Evolutionary conservation across 2,329 filamentous ascomycete species (phyloP).

Genomic region (Calonectria multiphialidica): DNA sequence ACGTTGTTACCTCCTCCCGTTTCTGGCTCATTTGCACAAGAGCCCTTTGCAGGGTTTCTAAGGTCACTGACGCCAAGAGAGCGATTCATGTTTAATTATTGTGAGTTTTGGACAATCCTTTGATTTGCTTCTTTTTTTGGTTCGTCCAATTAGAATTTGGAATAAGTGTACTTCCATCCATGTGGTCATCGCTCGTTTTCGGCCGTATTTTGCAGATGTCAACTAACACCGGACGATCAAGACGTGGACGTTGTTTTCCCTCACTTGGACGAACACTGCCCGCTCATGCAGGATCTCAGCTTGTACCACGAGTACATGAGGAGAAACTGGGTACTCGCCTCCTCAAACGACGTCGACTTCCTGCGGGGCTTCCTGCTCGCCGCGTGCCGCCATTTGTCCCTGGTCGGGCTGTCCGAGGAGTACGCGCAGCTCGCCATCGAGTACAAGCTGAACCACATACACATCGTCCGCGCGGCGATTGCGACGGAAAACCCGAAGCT

Average conservation of each 20-base stretch:
- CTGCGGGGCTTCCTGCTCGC: slow-evolving; percentile 27
- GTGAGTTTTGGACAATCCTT: not conserved
- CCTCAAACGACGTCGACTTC: slow-evolving; percentile 24
- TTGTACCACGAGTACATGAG: not conserved
- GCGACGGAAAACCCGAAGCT: not conserved
- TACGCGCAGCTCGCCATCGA: slow-evolving; percentile 23
- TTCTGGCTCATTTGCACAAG: slow-evolving; percentile 21
- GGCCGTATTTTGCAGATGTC: not conserved
- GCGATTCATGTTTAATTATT: slow-evolving; percentile 29
- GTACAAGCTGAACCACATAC: slow-evolving; percentile 26
- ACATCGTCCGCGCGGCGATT: slow-evolving; percentile 18
- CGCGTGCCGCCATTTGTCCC: slow-evolving; percentile 23
- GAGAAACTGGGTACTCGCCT: slow-evolving; percentile 26
- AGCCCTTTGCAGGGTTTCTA: slow-evolving; percentile 27
- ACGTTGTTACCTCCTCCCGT: not conserved
- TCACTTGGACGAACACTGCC: slow-evolving; percentile 16
- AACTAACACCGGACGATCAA: not conserved
- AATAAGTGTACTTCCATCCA: not conserved
- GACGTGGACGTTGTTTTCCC: slow-evolving; percentile 25
- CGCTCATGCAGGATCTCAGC: slow-evolving; percentile 15
- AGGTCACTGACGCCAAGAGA: slow-evolving; percentile 15
- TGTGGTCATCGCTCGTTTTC: not conserved
- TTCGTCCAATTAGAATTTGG: not conserved
- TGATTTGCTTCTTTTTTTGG: not conserved
- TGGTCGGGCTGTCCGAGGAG: not conserved